phyloP scores from a whole-genome alignment of 192 early-diverging fungal species.

The Coemansia erecta region DNA sequence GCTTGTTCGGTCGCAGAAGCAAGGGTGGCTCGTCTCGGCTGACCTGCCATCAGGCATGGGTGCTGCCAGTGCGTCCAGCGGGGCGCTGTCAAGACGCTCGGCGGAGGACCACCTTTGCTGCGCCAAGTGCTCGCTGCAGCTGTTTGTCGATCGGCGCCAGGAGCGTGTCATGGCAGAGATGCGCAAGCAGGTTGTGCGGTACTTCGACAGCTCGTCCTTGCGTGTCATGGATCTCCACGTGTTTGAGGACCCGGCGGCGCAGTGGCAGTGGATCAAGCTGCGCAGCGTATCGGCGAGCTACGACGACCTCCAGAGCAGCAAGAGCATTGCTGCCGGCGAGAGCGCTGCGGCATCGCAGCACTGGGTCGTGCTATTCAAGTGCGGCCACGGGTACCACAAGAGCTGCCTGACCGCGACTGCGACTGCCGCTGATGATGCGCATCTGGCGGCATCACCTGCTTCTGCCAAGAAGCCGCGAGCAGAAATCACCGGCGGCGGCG shows the following conservation, averaged over 20 bases:
- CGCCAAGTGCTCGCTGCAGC: conserved; percentile 18
- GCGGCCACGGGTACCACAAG: conserved; percentile 42
- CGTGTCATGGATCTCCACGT: conserved; percentile 48
- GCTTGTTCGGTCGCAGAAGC: conserved; percentile 51
- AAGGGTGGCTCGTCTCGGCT: conserved; percentile 36
- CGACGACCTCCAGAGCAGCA: conserved; percentile 17
- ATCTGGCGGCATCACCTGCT: not conserved
- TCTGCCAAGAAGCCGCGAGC: not conserved
- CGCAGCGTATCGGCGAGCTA: conserved; percentile 28
- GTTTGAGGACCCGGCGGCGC: conserved; percentile 46
- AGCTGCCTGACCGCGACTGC: conserved; percentile 17
- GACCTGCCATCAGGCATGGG: not conserved
- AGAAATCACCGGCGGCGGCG: not conserved
- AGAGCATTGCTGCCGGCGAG: conserved; percentile 2
- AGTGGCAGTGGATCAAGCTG: conserved; percentile 55
- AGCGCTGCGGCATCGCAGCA: conserved; percentile 5
- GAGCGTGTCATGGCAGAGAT: conserved; percentile 24
- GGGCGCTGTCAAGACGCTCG: not conserved
- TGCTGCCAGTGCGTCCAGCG: not conserved
- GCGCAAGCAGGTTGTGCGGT: conserved; percentile 35
- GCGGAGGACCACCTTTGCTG: conserved; percentile 17
- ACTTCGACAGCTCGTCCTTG: conserved; percentile 37
- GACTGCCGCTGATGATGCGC: not conserved
- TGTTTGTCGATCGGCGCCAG: conserved; percentile 45
- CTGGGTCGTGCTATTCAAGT: conserved; percentile 42